Conservation (phyloP, 2,329 filamentous ascomycete species). For the Ceratocystis papillata region DNA sequence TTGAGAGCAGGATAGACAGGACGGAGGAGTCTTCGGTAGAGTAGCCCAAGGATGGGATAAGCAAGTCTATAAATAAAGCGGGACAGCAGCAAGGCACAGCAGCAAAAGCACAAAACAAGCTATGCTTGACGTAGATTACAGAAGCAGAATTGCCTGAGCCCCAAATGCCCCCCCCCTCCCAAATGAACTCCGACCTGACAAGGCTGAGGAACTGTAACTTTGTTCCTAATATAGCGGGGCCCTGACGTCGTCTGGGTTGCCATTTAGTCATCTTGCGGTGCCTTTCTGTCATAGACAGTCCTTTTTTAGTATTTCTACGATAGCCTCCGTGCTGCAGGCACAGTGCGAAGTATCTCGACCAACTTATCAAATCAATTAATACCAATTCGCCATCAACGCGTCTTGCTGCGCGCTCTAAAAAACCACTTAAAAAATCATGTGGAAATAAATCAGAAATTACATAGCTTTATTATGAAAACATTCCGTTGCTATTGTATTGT, state of each 20-base stretch:
- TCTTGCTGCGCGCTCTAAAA: neutral
- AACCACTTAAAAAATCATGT: conserved; percentile 8
- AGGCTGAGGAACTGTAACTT: conserved; percentile 2
- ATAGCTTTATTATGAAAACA: neutral
- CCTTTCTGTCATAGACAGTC: neutral
- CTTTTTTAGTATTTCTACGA: neutral
- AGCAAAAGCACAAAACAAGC: neutral
- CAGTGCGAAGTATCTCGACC: neutral
- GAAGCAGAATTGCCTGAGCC: neutral
- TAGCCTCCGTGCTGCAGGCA: neutral
- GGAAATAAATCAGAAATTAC: neutral
- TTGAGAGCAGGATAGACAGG: too few species aligned
- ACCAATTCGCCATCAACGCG: neutral
- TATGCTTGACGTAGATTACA: neutral
- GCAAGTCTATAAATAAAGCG: neutral
- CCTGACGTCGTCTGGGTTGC: conserved; percentile 4
- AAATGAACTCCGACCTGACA: neutral
- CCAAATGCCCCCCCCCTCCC: neutral
- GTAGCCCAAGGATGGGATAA: neutral
- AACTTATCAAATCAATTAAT: neutral
- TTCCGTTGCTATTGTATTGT: conserved; percentile 1
- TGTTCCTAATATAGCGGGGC: neutral
- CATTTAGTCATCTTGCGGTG: neutral
- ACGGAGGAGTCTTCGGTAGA: neutral
- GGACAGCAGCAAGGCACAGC: neutral